A percentile compares a stretch with the other conserved stretches of the same genome.
Conservation (phyloP, 2,329 filamentous ascomycete species). For the Paraconiothyrium sp. region DNA sequence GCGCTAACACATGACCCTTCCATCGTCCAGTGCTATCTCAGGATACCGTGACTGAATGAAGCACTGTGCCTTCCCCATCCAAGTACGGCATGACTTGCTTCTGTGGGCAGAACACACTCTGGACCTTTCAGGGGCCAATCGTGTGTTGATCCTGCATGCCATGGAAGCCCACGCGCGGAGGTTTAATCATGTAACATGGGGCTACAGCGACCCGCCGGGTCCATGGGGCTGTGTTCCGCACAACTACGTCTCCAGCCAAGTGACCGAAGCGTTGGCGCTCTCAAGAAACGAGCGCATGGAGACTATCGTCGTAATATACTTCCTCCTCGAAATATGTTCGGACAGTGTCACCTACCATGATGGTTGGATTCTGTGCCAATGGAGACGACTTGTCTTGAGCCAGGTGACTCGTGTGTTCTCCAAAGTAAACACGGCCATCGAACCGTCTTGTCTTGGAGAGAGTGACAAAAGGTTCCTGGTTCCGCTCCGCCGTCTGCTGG, state of each 20-base stretch:
- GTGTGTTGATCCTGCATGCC: constrained; percentile 23
- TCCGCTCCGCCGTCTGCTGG: constrained; percentile 79
- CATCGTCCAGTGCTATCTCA: constrained; percentile 33
- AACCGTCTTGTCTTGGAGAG: constrained; percentile 86
- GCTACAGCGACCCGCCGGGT: constrained; percentile 21
- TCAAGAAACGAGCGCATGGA: constrained; percentile 40
- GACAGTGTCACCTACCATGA: constrained; percentile 50
- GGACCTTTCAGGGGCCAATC: constrained; percentile 35
- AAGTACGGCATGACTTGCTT: constrained; percentile 31
- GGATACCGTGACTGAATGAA: constrained; percentile 33
- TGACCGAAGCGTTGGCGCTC: constrained; percentile 25
- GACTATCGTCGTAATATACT: constrained; percentile 31
- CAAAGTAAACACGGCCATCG: constrained; percentile 88
- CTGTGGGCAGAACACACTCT: constrained; percentile 31
- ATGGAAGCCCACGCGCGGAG: constrained; percentile 43
- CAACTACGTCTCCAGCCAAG: constrained; percentile 19
- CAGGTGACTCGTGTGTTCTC: constrained; percentile 71
- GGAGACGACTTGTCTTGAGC: constrained; percentile 33
- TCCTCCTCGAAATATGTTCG: constrained; percentile 43
- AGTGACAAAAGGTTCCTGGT: constrained; percentile 87
- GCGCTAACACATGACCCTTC: constrained; percentile 40
- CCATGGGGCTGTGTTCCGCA: constrained; percentile 28
- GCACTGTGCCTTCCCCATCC: constrained; percentile 32
- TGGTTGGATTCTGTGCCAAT: constrained; percentile 47
- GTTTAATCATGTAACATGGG: constrained; percentile 30